Evolutionary conservation across 2,329 filamentous ascomycete species (phyloP).

Genomic region (Calycina marina): DNA sequence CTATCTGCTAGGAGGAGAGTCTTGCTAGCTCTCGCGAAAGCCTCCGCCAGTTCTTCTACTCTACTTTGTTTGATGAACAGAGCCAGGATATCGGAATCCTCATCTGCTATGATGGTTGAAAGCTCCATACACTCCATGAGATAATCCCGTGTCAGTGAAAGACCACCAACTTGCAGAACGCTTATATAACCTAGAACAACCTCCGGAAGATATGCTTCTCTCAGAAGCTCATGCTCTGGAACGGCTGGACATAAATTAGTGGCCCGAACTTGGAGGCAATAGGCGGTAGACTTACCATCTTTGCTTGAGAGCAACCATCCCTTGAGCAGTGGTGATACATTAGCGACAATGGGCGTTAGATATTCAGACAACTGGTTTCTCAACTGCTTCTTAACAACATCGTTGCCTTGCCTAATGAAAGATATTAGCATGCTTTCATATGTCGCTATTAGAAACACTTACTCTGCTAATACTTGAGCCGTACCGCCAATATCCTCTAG

Average conservation of each 20-base stretch:
- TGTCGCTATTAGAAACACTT: no score
- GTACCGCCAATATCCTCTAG: slow-evolving; percentile 44
- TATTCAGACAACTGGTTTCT: no score
- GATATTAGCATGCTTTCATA: no score
- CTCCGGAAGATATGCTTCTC: slow-evolving; percentile 72
- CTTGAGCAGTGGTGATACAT: slow-evolving; percentile 46
- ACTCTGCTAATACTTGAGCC: slow-evolving; percentile 13
- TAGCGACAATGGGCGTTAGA: no score
- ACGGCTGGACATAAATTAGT: slow-evolving; percentile 13
- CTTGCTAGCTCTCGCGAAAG: slow-evolving; percentile 41
- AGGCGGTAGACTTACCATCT: slow-evolving; percentile 8
- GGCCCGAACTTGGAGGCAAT: neutral
- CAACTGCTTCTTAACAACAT: no score
- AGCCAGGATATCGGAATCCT: slow-evolving; percentile 48
- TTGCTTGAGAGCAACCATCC: slow-evolving; percentile 39
- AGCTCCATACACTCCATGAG: slow-evolving; percentile 80
- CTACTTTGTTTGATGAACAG: slow-evolving; percentile 49
- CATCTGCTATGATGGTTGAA: slow-evolving; percentile 58
- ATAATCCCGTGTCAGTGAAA: slow-evolving; percentile 57
- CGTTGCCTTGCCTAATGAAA: no score
- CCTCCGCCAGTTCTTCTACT: slow-evolving; percentile 63
- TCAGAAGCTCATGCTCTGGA: slow-evolving; percentile 50
- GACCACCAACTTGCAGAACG: slow-evolving; percentile 66
- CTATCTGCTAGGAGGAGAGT: slow-evolving; percentile 31
- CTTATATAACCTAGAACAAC: slow-evolving; percentile 71